A percentile compares a stretch with the other conserved stretches of the same genome.
phyloP scores from a whole-genome alignment of 1,284 basidiomycete genomes.

The Trametes versicolor region DNA sequence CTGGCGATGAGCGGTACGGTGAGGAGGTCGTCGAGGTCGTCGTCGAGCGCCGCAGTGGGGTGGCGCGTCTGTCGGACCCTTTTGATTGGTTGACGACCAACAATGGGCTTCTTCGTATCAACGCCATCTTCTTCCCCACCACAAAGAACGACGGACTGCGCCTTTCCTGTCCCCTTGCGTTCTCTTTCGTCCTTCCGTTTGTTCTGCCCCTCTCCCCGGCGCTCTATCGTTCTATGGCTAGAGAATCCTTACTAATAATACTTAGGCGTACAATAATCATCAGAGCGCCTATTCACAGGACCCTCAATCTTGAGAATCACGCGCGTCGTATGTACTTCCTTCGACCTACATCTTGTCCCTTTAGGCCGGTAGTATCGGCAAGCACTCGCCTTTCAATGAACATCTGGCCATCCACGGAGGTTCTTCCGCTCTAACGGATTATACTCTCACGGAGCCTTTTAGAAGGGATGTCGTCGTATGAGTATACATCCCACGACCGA shows the following conservation, averaged over 20 bases:
- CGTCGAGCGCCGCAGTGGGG: background rate
- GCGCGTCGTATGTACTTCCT: too few relatives aligned
- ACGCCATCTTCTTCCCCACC: slow-evolving; percentile 22
- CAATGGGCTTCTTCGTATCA: slow-evolving; percentile 35
- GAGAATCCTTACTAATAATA: background rate
- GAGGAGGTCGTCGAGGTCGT: background rate
- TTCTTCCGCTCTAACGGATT: too few relatives aligned
- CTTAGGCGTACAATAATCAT: background rate
- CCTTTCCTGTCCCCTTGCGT: slow-evolving; percentile 19
- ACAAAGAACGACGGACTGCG: slow-evolving; percentile 20
- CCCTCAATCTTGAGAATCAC: too few relatives aligned
- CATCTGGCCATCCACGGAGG: too few relatives aligned
- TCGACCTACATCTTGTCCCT: too few relatives aligned
- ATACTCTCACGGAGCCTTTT: too few relatives aligned
- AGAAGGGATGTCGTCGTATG: too few relatives aligned
- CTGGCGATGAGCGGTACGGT: background rate
- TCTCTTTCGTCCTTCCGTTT: slow-evolving; percentile 25
- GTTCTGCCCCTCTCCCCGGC: slow-evolving; percentile 10
- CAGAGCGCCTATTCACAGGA: too few relatives aligned
- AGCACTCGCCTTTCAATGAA: too few relatives aligned
- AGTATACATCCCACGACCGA: too few relatives aligned
- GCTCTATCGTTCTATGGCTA: background rate
- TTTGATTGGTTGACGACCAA: slow-evolving; percentile 28
- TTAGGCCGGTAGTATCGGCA: too few relatives aligned
- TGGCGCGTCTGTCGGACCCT: slow-evolving; percentile 11